A percentile compares a stretch with the other conserved stretches of the same genome.
phyloP scores from a whole-genome alignment of 2,329 filamentous ascomycete genomes.

The Colletotrichum tanaceti region DNA sequence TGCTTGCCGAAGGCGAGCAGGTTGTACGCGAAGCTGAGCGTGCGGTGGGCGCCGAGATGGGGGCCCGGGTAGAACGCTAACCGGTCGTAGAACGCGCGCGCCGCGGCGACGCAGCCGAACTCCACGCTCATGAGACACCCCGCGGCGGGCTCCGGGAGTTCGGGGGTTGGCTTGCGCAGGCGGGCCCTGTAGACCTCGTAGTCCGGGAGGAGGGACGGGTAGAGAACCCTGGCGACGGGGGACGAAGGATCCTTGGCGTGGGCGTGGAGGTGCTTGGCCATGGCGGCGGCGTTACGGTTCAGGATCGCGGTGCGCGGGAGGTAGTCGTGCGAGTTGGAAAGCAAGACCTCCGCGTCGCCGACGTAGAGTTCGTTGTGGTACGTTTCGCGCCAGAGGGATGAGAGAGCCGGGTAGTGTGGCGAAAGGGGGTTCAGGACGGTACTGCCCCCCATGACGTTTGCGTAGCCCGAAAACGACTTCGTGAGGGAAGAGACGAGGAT shows the following conservation, averaged over 20 bases:
- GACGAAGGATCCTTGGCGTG: conserved; percentile 47
- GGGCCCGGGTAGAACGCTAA: conserved; percentile 63
- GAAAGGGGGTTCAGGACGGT: conserved; percentile 61
- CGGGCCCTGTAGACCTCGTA: conserved; percentile 53
- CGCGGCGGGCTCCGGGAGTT: conserved; percentile 63
- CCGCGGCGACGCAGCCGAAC: conserved; percentile 55
- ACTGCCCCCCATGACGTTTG: conserved; percentile 66
- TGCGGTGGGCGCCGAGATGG: conserved; percentile 65
- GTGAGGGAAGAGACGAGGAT: conserved; percentile 64
- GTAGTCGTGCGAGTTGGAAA: conserved; percentile 59
- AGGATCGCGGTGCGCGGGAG: conserved; percentile 52
- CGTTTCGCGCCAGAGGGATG: conserved; percentile 39
- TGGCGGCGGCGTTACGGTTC: conserved; percentile 58
- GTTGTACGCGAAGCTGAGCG: conserved; percentile 61
- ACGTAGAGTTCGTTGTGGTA: conserved; percentile 60
- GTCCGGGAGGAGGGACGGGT: conserved; percentile 55
- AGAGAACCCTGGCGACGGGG: conserved; percentile 56
- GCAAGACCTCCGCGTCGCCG: conserved; percentile 58
- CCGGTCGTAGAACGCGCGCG: conserved; percentile 62
- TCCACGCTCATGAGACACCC: conserved; percentile 66
- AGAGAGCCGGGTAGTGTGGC: conserved; percentile 53
- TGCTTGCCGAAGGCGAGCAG: conserved; percentile 56
- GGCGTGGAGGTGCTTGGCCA: conserved; percentile 54
- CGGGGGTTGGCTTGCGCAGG: conserved; percentile 52
- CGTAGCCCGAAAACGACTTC: conserved; percentile 69